Evolutionary conservation across 495 filamentous ascomycete species (phyloP).

Genomic region (Hypoxylon trugodes): DNA sequence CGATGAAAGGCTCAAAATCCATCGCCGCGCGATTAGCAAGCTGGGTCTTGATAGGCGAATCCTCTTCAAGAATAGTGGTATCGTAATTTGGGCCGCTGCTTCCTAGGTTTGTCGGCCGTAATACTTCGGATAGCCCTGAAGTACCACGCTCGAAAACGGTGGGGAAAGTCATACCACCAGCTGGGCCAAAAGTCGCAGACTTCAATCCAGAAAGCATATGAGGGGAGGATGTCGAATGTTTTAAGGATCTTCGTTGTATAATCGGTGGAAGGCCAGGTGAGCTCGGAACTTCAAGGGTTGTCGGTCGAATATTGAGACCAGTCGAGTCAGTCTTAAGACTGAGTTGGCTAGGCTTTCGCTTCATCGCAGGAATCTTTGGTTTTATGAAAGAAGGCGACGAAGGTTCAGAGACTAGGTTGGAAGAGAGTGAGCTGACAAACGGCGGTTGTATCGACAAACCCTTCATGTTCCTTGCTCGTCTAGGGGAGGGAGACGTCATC

Average conservation of each 20-base stretch:
- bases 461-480: slow-evolving; percentile 88
- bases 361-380: slow-evolving; percentile 71
- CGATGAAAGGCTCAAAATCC: slow-evolving; percentile 60
- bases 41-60: slow-evolving; percentile 72
- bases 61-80: slow-evolving; percentile 74
- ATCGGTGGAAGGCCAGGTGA: slow-evolving; percentile 59
- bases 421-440: slow-evolving; percentile 54
- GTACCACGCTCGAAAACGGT: slow-evolving; percentile 59
- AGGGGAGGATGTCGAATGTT: slow-evolving; percentile 65
- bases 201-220: slow-evolving; percentile 62
- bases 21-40: slow-evolving; percentile 61
- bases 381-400: slow-evolving; percentile 84
- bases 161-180: slow-evolving; percentile 63
- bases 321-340: slow-evolving; percentile 68
- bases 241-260: slow-evolving; percentile 61
- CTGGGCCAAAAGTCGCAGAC: slow-evolving; percentile 61
- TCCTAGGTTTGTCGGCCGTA: slow-evolving; percentile 55
- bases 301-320: slow-evolving; percentile 51
- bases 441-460: slow-evolving; percentile 89
- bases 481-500: slow-evolving; percentile 74
- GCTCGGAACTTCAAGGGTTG: slow-evolving; percentile 51
- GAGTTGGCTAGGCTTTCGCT: slow-evolving; percentile 80
- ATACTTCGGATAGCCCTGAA: slow-evolving; percentile 56
- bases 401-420: slow-evolving; percentile 70
- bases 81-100: slow-evolving; percentile 38